phyloP scores from a whole-genome alignment of 371 early-diverging fungal genomes.

The Amoeboradix gromovi region DNA sequence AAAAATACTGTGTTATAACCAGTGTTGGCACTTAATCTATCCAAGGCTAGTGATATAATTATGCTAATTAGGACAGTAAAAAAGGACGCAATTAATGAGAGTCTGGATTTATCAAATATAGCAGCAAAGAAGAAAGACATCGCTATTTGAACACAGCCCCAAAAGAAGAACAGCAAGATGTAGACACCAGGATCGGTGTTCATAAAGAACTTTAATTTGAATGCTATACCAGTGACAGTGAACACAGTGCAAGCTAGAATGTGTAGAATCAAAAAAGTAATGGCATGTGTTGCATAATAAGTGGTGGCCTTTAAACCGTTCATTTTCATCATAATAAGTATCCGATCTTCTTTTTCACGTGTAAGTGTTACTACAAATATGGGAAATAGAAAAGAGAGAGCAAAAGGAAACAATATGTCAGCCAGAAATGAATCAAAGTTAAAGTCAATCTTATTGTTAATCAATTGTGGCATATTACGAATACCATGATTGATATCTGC shows the following conservation, averaged over 20 bases:
- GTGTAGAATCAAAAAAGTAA: conserved; percentile 30
- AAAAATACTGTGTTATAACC: conserved; percentile 16
- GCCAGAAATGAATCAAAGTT: conserved; percentile 25
- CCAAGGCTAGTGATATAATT: conserved; percentile 20
- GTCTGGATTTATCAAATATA: conserved; percentile 22
- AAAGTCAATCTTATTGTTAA: conserved; percentile 4
- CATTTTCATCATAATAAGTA: conserved; percentile 40
- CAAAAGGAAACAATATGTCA: conserved; percentile 33
- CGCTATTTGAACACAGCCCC: conserved; percentile 29
- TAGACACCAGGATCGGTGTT: conserved; percentile 18
- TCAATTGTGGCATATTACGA: conserved; percentile 20
- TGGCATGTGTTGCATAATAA: conserved; percentile 30
- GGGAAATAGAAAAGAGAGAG: conserved; percentile 36
- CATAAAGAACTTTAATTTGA: conserved; percentile 27
- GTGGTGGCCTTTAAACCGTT: conserved; percentile 27
- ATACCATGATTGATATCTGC: conserved; percentile 24
- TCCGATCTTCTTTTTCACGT: conserved; percentile 34
- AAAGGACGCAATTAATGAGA: conserved; percentile 14
- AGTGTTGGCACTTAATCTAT: conserved; percentile 9
- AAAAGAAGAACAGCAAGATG: conserved; percentile 26
- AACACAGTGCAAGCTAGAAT: conserved; percentile 22
- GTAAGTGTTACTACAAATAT: conserved; percentile 34
- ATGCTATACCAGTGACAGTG: conserved; percentile 18
- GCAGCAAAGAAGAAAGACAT: conserved; percentile 28
- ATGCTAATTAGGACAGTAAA: conserved; percentile 26